Evolutionary conservation across 2,329 filamentous ascomycete genomes (phyloP), one percentile per base, ranked within the genome.

Genomic region (Elsinoe fawcettii): DNA sequence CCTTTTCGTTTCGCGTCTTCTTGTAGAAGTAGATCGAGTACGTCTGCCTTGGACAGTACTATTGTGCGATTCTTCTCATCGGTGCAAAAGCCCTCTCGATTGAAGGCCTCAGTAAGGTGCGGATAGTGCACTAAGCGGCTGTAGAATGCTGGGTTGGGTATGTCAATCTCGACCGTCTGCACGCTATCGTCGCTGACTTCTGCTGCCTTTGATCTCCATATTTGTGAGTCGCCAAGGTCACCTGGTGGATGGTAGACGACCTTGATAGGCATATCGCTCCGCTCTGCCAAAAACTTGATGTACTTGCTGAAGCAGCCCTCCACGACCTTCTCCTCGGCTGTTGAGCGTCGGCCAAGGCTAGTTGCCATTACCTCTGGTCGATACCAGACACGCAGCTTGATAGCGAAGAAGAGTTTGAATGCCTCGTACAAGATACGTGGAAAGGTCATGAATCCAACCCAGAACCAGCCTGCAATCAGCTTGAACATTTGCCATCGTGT

Each of bases 121-220:
- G 79, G 74, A 64, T 88, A 87, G 61, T 80, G 76, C 0, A 83
- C 75, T 49, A 88, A 83, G 25, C 84, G 78, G 11, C 80, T 77
- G 71, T 89, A 89, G 65, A 89, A 89, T 0, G 72, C 74, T 0
- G 86, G 85, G 0, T 82, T 85, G 18, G 86, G 67, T 3, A 88
- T 72, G 55, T 77, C 78, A 49, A 88, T 71, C 43, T 80, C 78
- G 5, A 86, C 53, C 0, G 75, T 68, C 60, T 59, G 63, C 61
- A 77, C 73, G 12, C 71, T 65, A 2, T 66, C 58, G 11, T 67
- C 63, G 1, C 11, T 14, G 3, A 8, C 34, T 20, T 22, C 14
- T 14, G 43, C 14, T 25, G 51, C 55, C 11, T 47, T 53, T 3
- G 23, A 55, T 20, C 56, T 32, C 25, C 47, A 37, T 25, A 8